phyloP scores from a whole-genome alignment of 2,329 filamentous ascomycete species.

The Cephalotrichum gorgonifer region DNA sequence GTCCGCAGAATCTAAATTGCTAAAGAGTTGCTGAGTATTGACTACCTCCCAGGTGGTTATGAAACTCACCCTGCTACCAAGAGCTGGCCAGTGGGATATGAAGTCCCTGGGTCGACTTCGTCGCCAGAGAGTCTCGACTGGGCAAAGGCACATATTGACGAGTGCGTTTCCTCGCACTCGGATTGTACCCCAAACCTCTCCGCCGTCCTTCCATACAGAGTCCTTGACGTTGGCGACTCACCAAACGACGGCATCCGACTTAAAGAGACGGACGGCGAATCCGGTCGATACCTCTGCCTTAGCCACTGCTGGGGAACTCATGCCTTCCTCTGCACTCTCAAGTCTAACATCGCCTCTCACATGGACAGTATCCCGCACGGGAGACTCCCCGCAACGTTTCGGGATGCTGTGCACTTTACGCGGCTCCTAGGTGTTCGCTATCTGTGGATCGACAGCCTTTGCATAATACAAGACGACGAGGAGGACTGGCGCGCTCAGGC shows the following conservation, averaged over 20 bases:
- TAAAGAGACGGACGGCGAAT: background rate
- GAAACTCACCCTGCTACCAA: background rate
- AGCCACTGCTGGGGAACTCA: background rate
- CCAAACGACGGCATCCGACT: background rate
- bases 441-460: slow-evolving; percentile 11
- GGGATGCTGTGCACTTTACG: slow-evolving; percentile 7
- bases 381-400: slow-evolving; percentile 10
- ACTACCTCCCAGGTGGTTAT: background rate
- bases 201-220: background rate
- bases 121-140: background rate
- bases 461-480: slow-evolving; percentile 9
- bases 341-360: background rate
- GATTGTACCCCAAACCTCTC: background rate
- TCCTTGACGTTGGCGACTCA: background rate
- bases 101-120: background rate
- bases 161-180: background rate
- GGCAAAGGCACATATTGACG: background rate
- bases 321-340: background rate
- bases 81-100: background rate
- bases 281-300: background rate
- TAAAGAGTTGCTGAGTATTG: background rate
- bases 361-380: too few species aligned
- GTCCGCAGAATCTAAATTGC: too few species aligned
- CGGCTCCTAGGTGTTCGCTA: slow-evolving; percentile 5
- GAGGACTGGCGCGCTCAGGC: slow-evolving; percentile 9